Evolutionary conservation across 352 stramenopile species (phyloP).

Genomic region (Globisporangium okanoganense): DNA sequence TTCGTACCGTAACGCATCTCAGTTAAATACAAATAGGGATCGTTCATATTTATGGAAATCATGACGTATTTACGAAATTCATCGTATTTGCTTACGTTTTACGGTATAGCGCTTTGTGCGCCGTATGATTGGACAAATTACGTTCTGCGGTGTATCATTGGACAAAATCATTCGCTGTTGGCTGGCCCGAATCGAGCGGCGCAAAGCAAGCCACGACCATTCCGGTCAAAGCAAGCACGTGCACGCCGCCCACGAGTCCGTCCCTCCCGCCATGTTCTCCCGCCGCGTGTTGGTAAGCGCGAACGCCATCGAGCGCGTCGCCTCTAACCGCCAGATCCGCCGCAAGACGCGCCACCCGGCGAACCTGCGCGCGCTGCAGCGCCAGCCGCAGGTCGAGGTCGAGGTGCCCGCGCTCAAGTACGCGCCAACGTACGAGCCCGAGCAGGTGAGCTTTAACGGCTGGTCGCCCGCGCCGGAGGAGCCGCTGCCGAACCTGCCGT

Average conservation of each 20-base stretch:
- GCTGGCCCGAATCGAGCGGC: not conserved
- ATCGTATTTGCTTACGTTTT: no score
- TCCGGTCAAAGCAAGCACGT: not conserved
- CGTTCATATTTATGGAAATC: not conserved
- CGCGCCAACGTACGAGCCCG: conserved; percentile 72
- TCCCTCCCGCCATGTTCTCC: conserved; percentile 42
- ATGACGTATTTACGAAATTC: not conserved
- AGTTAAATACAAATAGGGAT: not conserved
- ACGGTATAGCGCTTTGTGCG: no score
- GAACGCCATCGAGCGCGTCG: conserved; percentile 56
- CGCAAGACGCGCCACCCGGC: conserved; percentile 77
- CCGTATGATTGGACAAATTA: not conserved
- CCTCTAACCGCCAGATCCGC: conserved; percentile 84
- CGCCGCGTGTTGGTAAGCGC: conserved; percentile 50
- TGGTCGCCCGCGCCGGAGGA: conserved; percentile 73
- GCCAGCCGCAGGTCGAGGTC: conserved; percentile 45
- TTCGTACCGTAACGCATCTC: not conserved
- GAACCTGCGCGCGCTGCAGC: conserved; percentile 60
- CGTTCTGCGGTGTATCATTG: no score
- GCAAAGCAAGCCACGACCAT: not conserved
- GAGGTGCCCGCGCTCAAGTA: conserved; percentile 78
- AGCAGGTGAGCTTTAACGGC: conserved; percentile 87
- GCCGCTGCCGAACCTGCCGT: conserved; percentile 60
- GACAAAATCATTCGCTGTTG: not conserved
- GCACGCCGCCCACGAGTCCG: not conserved